phyloP scores from a whole-genome alignment of 23 red algal species.

The Cyanidium caldarium region DNA sequence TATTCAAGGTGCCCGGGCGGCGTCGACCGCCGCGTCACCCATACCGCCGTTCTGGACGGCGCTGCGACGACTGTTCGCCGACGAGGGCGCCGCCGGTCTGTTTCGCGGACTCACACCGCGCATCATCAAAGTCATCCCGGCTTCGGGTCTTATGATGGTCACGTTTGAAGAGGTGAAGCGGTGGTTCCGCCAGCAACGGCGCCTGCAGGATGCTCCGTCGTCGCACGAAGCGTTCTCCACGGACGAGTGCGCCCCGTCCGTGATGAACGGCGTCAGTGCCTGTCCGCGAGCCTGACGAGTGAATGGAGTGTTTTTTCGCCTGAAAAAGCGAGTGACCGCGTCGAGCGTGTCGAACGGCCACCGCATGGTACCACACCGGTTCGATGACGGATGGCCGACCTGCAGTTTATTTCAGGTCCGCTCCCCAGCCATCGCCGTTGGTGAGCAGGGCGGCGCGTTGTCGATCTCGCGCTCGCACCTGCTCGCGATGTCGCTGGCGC shows the following conservation, averaged over 20 bases:
- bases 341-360: too few relatives aligned
- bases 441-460: neutral
- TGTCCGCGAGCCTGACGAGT: too few relatives aligned
- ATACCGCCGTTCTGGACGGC: neutral
- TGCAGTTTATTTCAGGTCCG: too few relatives aligned
- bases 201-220: too few relatives aligned
- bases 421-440: too few relatives aligned
- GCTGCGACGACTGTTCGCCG: conserved; percentile 23
- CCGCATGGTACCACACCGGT: too few relatives aligned
- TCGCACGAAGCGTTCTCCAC: too few relatives aligned
- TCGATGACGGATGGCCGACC: too few relatives aligned
- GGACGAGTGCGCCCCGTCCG: too few relatives aligned
- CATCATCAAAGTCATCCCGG: conserved; percentile 73
- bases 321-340: too few relatives aligned
- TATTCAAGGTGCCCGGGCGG: neutral
- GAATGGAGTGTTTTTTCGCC: too few relatives aligned
- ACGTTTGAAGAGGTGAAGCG: conserved; percentile 51
- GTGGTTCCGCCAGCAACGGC: neutral
- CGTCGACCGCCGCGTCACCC: neutral
- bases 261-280: too few relatives aligned
- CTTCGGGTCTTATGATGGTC: conserved; percentile 97
- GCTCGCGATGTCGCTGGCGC: neutral
- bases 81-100: conserved; percentile 48
- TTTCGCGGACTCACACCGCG: conserved; percentile 63
- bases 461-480: neutral